phyloP scores from a whole-genome alignment of 352 stramenopile species.

The Phytophthora boehmeriae region DNA sequence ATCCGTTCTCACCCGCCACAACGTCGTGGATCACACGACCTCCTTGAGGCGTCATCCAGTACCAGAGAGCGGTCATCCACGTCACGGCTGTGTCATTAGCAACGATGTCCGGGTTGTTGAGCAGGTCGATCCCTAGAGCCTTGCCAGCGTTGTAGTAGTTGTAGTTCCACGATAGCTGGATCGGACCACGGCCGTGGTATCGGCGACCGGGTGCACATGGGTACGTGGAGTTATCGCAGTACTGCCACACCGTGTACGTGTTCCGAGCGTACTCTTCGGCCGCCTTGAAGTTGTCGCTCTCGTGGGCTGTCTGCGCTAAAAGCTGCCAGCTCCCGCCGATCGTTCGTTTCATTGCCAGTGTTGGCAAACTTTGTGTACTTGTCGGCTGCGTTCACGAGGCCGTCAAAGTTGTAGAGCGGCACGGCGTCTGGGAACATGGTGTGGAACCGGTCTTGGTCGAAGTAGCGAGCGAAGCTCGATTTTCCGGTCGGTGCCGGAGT shows the following conservation, averaged over 20 bases:
- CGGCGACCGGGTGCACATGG: constrained; percentile 38
- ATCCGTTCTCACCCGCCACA: constrained; percentile 38
- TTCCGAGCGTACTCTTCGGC: constrained; percentile 43
- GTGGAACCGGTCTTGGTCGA: constrained; percentile 40
- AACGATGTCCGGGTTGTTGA: constrained; percentile 45
- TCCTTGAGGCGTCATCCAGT: constrained; percentile 52
- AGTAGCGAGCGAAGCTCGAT: constrained; percentile 38
- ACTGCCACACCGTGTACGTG: constrained; percentile 46
- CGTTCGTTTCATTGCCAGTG: constrained; percentile 39
- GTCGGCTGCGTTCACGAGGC: constrained; percentile 36
- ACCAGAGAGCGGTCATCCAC: constrained; percentile 59
- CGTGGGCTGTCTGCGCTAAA: constrained; percentile 54
- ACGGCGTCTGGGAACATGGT: constrained; percentile 44
- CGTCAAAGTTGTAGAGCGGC: constrained; percentile 50
- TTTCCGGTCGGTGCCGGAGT: not conserved
- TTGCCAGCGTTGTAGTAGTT: constrained; percentile 52
- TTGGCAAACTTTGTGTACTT: constrained; percentile 56
- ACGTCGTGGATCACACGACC: constrained; percentile 51
- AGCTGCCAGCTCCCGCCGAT: constrained; percentile 46
- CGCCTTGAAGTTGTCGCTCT: constrained; percentile 51
- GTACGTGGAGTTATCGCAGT: constrained; percentile 46
- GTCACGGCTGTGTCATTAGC: constrained; percentile 35
- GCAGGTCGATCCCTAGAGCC: constrained; percentile 42
- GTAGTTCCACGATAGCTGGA: constrained; percentile 63
- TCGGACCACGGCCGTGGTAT: constrained; percentile 52